Base-by-base conservation (phyloP, 1,284 basidiomycete genomes). In the Microbotryum violaceum region DNA sequence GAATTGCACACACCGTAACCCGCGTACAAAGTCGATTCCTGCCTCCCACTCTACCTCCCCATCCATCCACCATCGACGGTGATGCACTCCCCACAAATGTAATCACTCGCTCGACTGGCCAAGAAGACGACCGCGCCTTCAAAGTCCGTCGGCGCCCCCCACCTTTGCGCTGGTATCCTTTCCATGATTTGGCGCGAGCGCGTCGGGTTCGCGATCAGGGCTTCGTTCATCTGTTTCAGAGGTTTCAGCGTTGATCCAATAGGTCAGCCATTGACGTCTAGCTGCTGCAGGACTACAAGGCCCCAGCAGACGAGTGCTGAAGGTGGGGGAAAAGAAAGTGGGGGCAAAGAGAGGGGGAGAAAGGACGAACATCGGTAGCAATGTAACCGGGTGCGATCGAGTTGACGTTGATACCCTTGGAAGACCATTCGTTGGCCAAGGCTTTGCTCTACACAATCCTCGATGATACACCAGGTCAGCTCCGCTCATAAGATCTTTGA, bases 91-190 rank as follows among this genome's bases (percentile, higher is more conserved):
- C 93, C 93, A 65, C 85, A 90, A 21, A 97, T 84, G 72, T 96
- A 97, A 75, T 90, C 85, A 70, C 87, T 89, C 1, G 91, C 92
- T 51, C 77, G 77, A 69, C 87, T 89, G 6, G 91, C 88, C 44
- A 97, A 83, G 78, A 90, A 97, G n/a, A 96, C 83, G 57, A 89
- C 77, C 0, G 90, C 88, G 7, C 92, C 92, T 42, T 88, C 89
- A 77, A 97, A 93, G 78, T 97, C 92, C 49, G 79, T 79, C 2
- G 92, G 90, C 37, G 81, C 77, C 46, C 90, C 93, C 93, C 93
- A 97, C 63, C 92, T 80, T 21, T 85, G 87, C 8, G 88, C 87
- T n/a, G 91, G 91, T 68, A 93, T 94, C 60, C 91, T 84, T 54
- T 94, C 91, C 61, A 88, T 85, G 73, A 97, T 94, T 77, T 97